phyloP scores from a whole-genome alignment of 371 early-diverging fungal species.

The Nematocida sp. region DNA sequence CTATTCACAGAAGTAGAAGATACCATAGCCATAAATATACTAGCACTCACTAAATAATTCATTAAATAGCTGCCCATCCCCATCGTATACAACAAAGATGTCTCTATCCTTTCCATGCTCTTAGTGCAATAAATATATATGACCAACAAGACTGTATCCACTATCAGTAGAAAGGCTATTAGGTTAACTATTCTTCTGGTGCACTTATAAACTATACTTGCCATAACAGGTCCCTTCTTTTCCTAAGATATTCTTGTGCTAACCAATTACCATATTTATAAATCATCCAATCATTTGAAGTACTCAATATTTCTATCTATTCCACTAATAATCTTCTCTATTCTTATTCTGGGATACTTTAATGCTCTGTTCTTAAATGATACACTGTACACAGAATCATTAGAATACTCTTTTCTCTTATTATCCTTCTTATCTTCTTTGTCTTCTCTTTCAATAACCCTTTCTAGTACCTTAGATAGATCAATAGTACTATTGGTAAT shows the following conservation, averaged over 20 bases:
- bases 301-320: neutral
- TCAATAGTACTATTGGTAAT: neutral
- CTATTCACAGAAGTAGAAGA: conserved; percentile 43
- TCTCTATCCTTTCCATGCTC: conserved; percentile 9
- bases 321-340: neutral
- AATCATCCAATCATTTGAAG: conserved; percentile 11
- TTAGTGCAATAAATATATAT: conserved; percentile 2
- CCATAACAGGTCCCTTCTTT: conserved; percentile 41
- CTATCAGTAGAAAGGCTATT: conserved; percentile 31
- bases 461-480: conserved; percentile 2
- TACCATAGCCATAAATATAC: conserved; percentile 37
- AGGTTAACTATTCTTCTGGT: conserved; percentile 31
- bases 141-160: neutral
- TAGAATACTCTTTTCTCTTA: too few relatives aligned
- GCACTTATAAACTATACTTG: conserved; percentile 34
- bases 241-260: too few relatives aligned
- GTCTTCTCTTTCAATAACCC: neutral
- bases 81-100: neutral
- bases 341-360: too few relatives aligned
- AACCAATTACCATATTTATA: conserved; percentile 8
- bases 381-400: too few relatives aligned
- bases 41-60: neutral
- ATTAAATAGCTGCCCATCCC: neutral
- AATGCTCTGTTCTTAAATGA: too few relatives aligned
- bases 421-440: too few relatives aligned